A percentile compares a stretch with the other conserved stretches of the same genome.
phyloP scores from a whole-genome alignment of 2,329 filamentous ascomycete genomes.

The Cladophialophora immunda region DNA sequence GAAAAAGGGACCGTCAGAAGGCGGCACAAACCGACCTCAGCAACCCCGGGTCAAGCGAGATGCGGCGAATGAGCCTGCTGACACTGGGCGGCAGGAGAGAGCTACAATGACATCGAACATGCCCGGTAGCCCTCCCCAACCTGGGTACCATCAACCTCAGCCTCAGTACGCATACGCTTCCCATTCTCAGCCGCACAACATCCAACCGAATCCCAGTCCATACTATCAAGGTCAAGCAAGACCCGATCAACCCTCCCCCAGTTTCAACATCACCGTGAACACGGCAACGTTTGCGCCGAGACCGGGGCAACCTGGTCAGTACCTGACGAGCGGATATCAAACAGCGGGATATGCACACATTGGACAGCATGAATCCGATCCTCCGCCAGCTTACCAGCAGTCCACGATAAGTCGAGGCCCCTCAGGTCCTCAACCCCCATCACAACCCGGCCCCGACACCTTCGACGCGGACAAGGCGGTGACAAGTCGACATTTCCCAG shows the following conservation, averaged over 20 bases:
- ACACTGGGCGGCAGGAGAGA: slow-evolving; percentile 23
- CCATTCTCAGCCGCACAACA: slow-evolving; percentile 21
- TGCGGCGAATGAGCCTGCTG: slow-evolving; percentile 17
- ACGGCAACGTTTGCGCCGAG: slow-evolving; percentile 15
- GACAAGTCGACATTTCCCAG: slow-evolving; percentile 7
- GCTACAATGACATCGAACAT: slow-evolving; percentile 7
- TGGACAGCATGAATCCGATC: slow-evolving; percentile 14
- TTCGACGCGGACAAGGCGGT: slow-evolving; percentile 28
- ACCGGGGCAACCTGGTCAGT: slow-evolving; percentile 16
- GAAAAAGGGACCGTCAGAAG: slow-evolving; percentile 32
- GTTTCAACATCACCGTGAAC: slow-evolving; percentile 22
- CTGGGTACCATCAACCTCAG: slow-evolving; percentile 20
- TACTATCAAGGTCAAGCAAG: slow-evolving; percentile 18
- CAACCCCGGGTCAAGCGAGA: slow-evolving; percentile 23
- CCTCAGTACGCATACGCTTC: slow-evolving; percentile 14
- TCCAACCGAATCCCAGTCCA: slow-evolving; percentile 10
- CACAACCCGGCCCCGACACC: slow-evolving; percentile 31
- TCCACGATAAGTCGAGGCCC: slow-evolving; percentile 20
- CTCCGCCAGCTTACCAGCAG: slow-evolving; percentile 30
- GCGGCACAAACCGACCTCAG: slow-evolving; percentile 28
- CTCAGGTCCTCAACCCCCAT: slow-evolving; percentile 28
- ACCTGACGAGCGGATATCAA: slow-evolving; percentile 14
- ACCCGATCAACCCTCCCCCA: slow-evolving; percentile 17
- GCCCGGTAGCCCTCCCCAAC: slow-evolving; percentile 10
- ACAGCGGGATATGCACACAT: slow-evolving; percentile 14